A percentile compares a stretch with the other conserved stretches of the same genome.
These are phyloP conservation scores for Lupinus albus DNA, from an alignment of 306 rosid genomes.

Conservation along the genomic window DNA sequence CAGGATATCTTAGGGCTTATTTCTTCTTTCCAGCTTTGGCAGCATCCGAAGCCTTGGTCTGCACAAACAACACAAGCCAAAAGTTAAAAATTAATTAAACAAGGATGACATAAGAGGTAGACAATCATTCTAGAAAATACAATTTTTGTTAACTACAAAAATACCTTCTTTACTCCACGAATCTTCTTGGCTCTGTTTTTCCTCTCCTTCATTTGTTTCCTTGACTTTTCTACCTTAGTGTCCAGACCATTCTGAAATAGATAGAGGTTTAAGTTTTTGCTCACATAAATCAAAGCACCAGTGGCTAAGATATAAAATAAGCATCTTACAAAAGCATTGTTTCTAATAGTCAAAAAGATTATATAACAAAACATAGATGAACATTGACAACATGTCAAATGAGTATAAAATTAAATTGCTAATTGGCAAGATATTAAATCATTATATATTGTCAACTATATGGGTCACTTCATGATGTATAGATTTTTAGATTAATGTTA, in stretches of 20 bases:
- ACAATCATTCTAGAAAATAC: background rate
- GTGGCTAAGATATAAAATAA: too few relatives aligned
- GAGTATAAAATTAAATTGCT: background rate
- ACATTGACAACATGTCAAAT: too few relatives aligned
- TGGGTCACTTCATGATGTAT: background rate
- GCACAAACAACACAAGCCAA: slow-evolving; percentile 32
- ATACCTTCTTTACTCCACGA: slow-evolving; percentile 94
- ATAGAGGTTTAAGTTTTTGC: too few relatives aligned
- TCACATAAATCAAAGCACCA: too few relatives aligned
- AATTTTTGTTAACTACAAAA: background rate
- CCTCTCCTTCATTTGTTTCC: slow-evolving; percentile 95
- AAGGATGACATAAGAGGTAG: background rate
- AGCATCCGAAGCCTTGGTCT: slow-evolving; percentile 94
- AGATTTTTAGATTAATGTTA: too few relatives aligned
- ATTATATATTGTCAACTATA: background rate
- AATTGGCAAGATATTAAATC: background rate
- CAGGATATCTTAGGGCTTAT: slow-evolving; percentile 45
- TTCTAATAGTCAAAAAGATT: background rate
- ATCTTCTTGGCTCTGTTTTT: slow-evolving; percentile 91
- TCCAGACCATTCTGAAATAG: slow-evolving; percentile 76
- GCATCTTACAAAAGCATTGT: too few relatives aligned
- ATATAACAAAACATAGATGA: background rate
- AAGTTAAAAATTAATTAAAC: background rate
- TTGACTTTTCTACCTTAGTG: slow-evolving; percentile 80
- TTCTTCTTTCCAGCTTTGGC: slow-evolving; percentile 85